Conservation (phyloP, 2,329 filamentous ascomycete species). For the Fusarium albidum region DNA sequence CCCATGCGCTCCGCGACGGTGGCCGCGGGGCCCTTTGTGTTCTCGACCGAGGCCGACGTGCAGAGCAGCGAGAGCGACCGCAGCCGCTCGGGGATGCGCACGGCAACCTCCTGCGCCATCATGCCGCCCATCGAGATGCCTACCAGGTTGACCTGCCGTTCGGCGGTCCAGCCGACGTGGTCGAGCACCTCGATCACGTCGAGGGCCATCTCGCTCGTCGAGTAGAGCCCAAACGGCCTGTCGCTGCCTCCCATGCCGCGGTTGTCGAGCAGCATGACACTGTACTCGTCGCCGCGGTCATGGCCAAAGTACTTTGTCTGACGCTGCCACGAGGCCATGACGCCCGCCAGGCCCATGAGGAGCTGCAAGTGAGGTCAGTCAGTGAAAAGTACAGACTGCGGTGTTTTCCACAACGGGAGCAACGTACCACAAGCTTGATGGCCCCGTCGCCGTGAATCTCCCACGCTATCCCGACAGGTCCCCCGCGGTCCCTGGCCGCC, state of each 20-base stretch:
- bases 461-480: conserved; percentile 79
- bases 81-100: conserved; percentile 60
- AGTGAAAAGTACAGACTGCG: conserved; percentile 1
- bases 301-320: conserved; percentile 87
- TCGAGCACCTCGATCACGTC: conserved; percentile 76
- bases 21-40: conserved; percentile 68
- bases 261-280: conserved; percentile 82
- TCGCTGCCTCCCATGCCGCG: conserved; percentile 83
- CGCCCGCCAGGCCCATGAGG: conserved; percentile 81
- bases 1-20: conserved; percentile 66
- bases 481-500: conserved; percentile 75
- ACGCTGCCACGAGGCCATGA: conserved; percentile 77
- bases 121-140: conserved; percentile 90
- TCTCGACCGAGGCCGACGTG: conserved; percentile 68
- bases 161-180: conserved; percentile 71
- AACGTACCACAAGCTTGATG: conserved; percentile 75
- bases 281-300: conserved; percentile 70
- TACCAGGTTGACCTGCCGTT: conserved; percentile 68
- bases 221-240: conserved; percentile 80
- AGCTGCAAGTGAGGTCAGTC: conserved; percentile 63
- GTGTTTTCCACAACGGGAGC: conserved; percentile 13
- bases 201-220: conserved; percentile 83
- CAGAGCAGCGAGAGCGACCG: conserved; percentile 66
- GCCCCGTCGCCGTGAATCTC: conserved; percentile 81
- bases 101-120: conserved; percentile 84